Base-by-base conservation (phyloP, 1,284 basidiomycete genomes). In the Tilletiopsis washingtonensis region DNA sequence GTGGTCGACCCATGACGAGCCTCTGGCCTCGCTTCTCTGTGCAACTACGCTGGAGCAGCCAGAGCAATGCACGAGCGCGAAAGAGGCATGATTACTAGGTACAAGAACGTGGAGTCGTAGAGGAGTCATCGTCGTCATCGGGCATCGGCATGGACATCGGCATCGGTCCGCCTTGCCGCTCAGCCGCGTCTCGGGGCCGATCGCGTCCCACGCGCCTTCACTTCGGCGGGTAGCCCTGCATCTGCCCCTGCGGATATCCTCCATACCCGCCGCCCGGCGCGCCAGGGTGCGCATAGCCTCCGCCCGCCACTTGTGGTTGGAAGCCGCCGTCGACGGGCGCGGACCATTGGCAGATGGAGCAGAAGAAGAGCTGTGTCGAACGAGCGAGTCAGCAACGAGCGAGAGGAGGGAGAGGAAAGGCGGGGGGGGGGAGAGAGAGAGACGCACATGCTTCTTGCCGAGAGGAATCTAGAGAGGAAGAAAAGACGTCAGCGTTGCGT, bases 311-410 rank as follows among this genome's bases (percentile, higher is more conserved):
- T 25, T 55, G 61, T 1, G 69, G 69, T 47, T 67, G 61, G 56
- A 49, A 71, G 17, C 60, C 58, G 3, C 62, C 62, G 32, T 64
- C 62, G 29, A 62, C 61, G 1, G 50, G 45, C 5, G 56, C 39
- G 39, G 61, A 64, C 68, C 68, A 72, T 44, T 69, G 64, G 41
- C 69, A 72, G 43, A 72, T 72, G 46, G 62, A 62, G 49, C 69
- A 72, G 36, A 57, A 47, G 55, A 53, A 72, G 43, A 72, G 62
- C 44, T 70, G 25, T 11, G 17, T 36, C n/a, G n/a, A n/a, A 14
- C n/a, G 14, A n/a, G 14, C 14, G 34, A n/a, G 34, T 36, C 34
- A 36, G 34, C 34, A 36, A 36, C n/a, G n/a, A 14, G n/a, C 14
- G n/a, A 14, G n/a, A n/a, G n/a, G n/a, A 36, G 14, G 19, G n/a